Conservation (phyloP, 768 basidiomycete species). For the Mycena maculata region DNA sequence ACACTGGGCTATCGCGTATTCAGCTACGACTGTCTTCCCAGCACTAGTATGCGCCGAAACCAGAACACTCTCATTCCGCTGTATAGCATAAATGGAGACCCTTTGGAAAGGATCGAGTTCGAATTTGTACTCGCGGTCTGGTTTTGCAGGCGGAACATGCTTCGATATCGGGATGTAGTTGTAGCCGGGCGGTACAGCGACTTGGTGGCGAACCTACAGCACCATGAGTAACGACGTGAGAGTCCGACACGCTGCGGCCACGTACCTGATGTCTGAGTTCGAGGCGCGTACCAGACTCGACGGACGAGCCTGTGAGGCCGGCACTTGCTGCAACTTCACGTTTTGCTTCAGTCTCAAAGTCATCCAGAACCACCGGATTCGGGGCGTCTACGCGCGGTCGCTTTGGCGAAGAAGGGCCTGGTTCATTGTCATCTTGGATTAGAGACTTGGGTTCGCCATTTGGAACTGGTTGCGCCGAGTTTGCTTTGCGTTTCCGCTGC, state of each 20-base stretch:
- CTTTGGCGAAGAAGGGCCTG: slow-evolving; percentile 62
- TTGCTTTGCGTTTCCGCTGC: slow-evolving; percentile 29
- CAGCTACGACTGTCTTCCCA: slow-evolving; percentile 99
- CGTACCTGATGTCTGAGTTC: slow-evolving; percentile 86
- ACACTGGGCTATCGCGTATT: slow-evolving; percentile 98
- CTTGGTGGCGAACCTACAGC: slow-evolving; percentile 90
- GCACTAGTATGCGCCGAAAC: slow-evolving; percentile 99
- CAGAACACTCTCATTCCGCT: slow-evolving; percentile 96
- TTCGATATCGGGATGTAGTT: slow-evolving; percentile 90
- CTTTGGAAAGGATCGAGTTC: slow-evolving; percentile 97
- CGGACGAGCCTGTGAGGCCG: slow-evolving; percentile 78
- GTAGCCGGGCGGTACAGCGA: slow-evolving; percentile 93
- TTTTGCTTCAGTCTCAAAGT: slow-evolving; percentile 94
- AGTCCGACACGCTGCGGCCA: slow-evolving; percentile 2
- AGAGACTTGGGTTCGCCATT: slow-evolving; percentile 37
- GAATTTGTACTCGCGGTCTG: slow-evolving; percentile 94
- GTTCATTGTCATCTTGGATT: slow-evolving; percentile 44
- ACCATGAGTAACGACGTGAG: background rate
- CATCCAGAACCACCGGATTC: slow-evolving; percentile 86
- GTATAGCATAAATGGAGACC: slow-evolving; percentile 94
- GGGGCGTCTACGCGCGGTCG: slow-evolving; percentile 70
- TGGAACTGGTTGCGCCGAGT: slow-evolving; percentile 21
- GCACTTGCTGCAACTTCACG: slow-evolving; percentile 91
- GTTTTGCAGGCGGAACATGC: slow-evolving; percentile 91
- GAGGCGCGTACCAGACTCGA: slow-evolving; percentile 73